Conservation (phyloP, 768 basidiomycete species). For the Leccinum subgranulosum region DNA sequence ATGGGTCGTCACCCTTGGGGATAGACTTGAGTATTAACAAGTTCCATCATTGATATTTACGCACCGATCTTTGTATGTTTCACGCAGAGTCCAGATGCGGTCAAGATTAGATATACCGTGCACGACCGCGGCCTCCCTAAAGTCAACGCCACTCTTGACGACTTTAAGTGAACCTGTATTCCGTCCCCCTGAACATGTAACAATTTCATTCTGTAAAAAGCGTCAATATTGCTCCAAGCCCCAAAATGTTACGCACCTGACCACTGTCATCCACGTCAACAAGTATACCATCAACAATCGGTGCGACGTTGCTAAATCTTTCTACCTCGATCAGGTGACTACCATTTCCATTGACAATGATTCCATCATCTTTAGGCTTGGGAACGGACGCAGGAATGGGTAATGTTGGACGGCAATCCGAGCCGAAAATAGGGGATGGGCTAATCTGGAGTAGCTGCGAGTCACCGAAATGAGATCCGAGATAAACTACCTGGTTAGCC, state of each 20-base stretch:
- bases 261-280: constrained; percentile 70
- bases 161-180: constrained; percentile 76
- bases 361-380: constrained; percentile 38
- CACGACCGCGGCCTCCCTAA: constrained; percentile 59
- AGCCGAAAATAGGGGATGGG: constrained; percentile 38
- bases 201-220: constrained; percentile 59
- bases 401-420: constrained; percentile 41
- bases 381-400: constrained; percentile 49
- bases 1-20: constrained; percentile 49
- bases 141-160: constrained; percentile 79
- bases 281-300: constrained; percentile 77
- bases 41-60: constrained; percentile 18
- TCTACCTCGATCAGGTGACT: constrained; percentile 61
- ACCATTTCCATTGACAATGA: constrained; percentile 50
- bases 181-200: constrained; percentile 81
- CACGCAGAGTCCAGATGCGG: constrained; percentile 59
- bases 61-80: constrained; percentile 47
- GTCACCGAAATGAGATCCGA: constrained; percentile 81
- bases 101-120: constrained; percentile 56
- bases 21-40: not conserved
- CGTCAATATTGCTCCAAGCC: not conserved
- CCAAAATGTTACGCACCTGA: constrained; percentile 44
- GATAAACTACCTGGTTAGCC: constrained; percentile 62
- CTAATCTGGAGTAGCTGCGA: constrained; percentile 71
- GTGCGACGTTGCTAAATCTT: constrained; percentile 73